A percentile compares a stretch with the other conserved stretches of the same genome.
phyloP scores from a whole-genome alignment of 768 basidiomycete genomes.

The Lactarius indigo region DNA sequence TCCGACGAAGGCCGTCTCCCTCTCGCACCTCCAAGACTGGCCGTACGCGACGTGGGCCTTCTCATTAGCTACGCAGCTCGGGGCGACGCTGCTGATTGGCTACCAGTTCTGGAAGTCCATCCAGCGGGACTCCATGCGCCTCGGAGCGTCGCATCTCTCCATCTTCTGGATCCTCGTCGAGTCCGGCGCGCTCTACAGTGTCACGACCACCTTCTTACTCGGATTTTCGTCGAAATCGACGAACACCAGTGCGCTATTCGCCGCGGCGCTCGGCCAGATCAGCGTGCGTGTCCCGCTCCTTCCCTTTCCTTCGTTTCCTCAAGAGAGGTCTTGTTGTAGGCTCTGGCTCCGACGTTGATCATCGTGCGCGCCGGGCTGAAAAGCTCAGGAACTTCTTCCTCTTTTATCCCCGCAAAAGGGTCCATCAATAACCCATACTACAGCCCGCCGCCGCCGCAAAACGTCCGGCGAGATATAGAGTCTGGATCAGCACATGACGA shows the following conservation, averaged over 20 bases:
- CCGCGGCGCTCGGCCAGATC: slow-evolving; percentile 13
- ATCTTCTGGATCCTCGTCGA: slow-evolving; percentile 22
- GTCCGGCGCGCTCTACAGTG: slow-evolving; percentile 18
- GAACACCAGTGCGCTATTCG: slow-evolving; percentile 6
- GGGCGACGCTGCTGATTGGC: slow-evolving; percentile 16
- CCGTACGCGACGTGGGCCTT: slow-evolving; percentile 11
- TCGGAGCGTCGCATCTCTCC: not conserved
- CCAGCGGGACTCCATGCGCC: not conserved
- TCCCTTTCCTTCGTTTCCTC: not conserved
- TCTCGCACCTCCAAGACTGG: slow-evolving; percentile 1
- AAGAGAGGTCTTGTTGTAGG: not conserved
- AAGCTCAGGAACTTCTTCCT: not conserved
- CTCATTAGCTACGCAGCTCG: slow-evolving; percentile 20
- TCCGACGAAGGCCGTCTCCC: not conserved
- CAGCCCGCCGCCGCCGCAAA: not conserved
- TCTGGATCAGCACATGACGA: not conserved
- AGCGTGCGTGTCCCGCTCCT: slow-evolving; percentile 6
- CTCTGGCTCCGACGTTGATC: slow-evolving; percentile 15
- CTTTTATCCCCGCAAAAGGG: not conserved
- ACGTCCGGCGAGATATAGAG: not conserved
- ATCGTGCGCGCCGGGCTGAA: slow-evolving; percentile 13
- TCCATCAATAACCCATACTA: not conserved
- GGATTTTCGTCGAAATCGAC: slow-evolving; percentile 12
- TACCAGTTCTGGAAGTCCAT: slow-evolving; percentile 12
- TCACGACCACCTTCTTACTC: slow-evolving; percentile 10